Conservation (phyloP, 2,329 filamentous ascomycete genomes). For the Tolypocladium sp. region DNA sequence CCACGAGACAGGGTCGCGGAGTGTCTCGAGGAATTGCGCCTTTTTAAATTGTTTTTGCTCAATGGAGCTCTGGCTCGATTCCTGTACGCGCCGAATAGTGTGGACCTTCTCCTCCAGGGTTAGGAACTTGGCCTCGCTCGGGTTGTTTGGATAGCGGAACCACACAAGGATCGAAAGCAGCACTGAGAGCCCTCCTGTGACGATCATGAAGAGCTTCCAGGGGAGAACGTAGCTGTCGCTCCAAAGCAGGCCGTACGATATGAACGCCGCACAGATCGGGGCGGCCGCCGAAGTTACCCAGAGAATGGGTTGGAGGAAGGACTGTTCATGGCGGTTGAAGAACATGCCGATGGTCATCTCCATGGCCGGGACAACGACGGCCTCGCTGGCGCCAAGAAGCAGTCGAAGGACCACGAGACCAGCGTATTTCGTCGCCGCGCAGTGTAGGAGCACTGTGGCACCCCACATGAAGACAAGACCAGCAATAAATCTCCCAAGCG, state of each 20-base stretch:
- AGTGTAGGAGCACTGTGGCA: not conserved
- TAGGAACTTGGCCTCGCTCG: not conserved
- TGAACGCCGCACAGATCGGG: not conserved
- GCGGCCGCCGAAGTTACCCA: not conserved
- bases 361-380: slow-evolving; percentile 27
- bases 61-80: not conserved
- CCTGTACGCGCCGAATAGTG: not conserved
- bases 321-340: slow-evolving; percentile 24
- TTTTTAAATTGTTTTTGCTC: not conserved
- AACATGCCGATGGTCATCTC: slow-evolving; percentile 32
- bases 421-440: slow-evolving; percentile 13
- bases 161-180: not conserved
- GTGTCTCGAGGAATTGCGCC: not conserved
- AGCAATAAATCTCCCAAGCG: not conserved
- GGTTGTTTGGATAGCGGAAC: not conserved
- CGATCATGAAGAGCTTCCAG: not conserved
- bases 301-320: slow-evolving; percentile 5
- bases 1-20: not conserved
- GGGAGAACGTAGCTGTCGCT: not conserved
- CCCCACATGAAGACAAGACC: not conserved
- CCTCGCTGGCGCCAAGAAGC: slow-evolving; percentile 23
- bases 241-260: not conserved
- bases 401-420: slow-evolving; percentile 26
- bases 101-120: not conserved
- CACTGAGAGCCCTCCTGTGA: not conserved